A percentile compares a stretch with the other conserved stretches of the same genome.
phyloP scores from a whole-genome alignment of 257 asterid species.

The Schizonepeta tenuifolia region DNA sequence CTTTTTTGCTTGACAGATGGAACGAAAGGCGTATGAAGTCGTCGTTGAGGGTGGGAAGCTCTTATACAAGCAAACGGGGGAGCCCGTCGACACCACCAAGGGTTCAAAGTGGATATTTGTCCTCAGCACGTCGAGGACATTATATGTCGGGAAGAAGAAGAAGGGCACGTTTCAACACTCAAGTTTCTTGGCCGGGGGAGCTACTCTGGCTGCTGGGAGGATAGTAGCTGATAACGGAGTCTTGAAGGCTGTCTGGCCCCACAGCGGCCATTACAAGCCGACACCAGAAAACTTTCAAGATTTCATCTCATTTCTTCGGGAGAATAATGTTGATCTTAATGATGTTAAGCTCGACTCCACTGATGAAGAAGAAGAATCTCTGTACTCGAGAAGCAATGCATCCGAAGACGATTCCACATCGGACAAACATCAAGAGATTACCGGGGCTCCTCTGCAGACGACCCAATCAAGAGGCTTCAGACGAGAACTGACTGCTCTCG shows the following conservation, averaged over 20 bases:
- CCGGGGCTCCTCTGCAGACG: not conserved
- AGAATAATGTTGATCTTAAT: conserved; percentile 51
- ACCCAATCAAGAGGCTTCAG: conserved; percentile 34
- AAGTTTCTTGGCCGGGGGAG: conserved; percentile 75
- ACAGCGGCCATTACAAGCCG: conserved; percentile 71
- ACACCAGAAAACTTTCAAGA: conserved; percentile 66
- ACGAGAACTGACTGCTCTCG: conserved; percentile 35
- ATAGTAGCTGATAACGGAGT: conserved; percentile 58
- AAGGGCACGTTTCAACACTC: conserved; percentile 75
- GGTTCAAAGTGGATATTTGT: conserved; percentile 67
- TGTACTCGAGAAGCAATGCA: conserved; percentile 44
- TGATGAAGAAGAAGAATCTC: conserved; percentile 42
- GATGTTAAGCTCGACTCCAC: conserved; percentile 50
- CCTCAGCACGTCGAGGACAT: conserved; percentile 51
- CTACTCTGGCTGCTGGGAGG: conserved; percentile 73
- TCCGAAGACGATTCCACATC: conserved; percentile 43
- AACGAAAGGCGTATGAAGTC: conserved; percentile 62
- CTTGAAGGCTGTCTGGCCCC: conserved; percentile 72
- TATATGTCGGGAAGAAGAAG: conserved; percentile 59
- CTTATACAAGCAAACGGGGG: conserved; percentile 55
- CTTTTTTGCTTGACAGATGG: conserved; percentile 46
- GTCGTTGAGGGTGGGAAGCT: conserved; percentile 53
- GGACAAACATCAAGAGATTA: not conserved
- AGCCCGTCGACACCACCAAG: conserved; percentile 46
- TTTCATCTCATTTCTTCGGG: conserved; percentile 57